These are phyloP conservation scores for Ormosia emarginata DNA, from an alignment of 306 rosid genomes.

Conservation along the genomic window DNA sequence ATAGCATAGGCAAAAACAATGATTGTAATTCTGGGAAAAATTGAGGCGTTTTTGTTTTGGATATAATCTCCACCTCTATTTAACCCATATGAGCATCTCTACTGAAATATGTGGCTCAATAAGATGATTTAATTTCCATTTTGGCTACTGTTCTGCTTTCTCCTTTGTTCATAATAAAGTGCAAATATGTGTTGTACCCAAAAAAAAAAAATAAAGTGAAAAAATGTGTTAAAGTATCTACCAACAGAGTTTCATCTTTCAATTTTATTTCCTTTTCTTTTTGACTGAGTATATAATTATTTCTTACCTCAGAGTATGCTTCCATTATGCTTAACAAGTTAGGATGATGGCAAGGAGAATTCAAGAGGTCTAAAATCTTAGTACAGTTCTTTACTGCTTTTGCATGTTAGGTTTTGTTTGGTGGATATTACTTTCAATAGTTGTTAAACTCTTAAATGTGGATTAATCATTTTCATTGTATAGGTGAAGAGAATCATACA, in stretches of 20 bases:
- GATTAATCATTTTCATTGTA: not conserved
- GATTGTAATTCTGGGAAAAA: not conserved
- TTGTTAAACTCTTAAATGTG: not conserved
- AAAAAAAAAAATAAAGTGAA: not conserved
- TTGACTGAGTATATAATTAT: not conserved
- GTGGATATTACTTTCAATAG: conserved; percentile 17
- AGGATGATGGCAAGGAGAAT: not conserved
- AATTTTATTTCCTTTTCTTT: not conserved
- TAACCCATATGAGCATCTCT: not conserved
- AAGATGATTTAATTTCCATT: not conserved
- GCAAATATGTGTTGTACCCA: not conserved
- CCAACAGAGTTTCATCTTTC: not conserved
- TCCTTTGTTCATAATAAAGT: not conserved
- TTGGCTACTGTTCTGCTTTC: not conserved
- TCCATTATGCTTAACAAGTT: not conserved
- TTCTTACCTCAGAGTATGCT: not conserved
- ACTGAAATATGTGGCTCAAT: not conserved
- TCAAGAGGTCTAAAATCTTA: not conserved
- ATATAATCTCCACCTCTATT: not conserved
- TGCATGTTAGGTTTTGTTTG: conserved; percentile 23
- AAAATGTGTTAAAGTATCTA: not conserved
- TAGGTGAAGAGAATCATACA: not conserved
- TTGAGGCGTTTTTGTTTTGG: not conserved
- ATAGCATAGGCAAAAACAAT: not conserved
- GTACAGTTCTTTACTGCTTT: not conserved